Evolutionary conservation across 78 protist genomes (phyloP).

Genomic region (Dictyostelium firmibasis): DNA sequence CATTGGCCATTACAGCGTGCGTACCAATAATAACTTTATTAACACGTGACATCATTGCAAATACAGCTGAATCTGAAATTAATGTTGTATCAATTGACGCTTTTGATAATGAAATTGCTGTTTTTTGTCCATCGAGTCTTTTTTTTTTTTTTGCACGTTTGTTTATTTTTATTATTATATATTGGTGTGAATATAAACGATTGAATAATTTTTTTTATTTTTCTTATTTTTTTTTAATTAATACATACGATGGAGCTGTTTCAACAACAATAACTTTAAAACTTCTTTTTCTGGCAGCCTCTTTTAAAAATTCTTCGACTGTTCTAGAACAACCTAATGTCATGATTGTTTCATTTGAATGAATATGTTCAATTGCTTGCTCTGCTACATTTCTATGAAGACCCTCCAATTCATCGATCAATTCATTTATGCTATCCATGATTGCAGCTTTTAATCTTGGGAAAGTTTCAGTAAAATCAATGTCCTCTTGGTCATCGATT

Average conservation of each 20-base stretch:
- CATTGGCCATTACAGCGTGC: conserved; percentile 96
- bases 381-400: conserved; percentile 63
- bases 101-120: conserved; percentile 80
- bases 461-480: conserved; percentile 2
- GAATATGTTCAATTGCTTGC: conserved; percentile 78
- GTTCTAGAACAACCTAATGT: conserved; percentile 82
- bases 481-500: conserved; percentile 25
- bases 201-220: too few species aligned
- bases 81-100: conserved; percentile 82
- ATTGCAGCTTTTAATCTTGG: conserved; percentile 42
- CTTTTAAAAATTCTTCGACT: conserved; percentile 80
- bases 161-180: too few species aligned
- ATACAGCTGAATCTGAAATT: conserved; percentile 91
- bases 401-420: conserved; percentile 59
- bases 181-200: too few species aligned
- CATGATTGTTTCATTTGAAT: conserved; percentile 85
- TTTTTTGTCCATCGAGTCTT: conserved; percentile 73
- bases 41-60: conserved; percentile 96
- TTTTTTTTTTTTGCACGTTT: neutral
- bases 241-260: conserved; percentile 78
- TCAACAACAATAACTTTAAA: conserved; percentile 86
- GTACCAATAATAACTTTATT: conserved; percentile 90
- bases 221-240: neutral
- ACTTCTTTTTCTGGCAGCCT: conserved; percentile 67
- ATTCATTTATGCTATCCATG: conserved; percentile 36